phyloP scores from a whole-genome alignment of 768 basidiomycete species.

The Russula olivacea region DNA sequence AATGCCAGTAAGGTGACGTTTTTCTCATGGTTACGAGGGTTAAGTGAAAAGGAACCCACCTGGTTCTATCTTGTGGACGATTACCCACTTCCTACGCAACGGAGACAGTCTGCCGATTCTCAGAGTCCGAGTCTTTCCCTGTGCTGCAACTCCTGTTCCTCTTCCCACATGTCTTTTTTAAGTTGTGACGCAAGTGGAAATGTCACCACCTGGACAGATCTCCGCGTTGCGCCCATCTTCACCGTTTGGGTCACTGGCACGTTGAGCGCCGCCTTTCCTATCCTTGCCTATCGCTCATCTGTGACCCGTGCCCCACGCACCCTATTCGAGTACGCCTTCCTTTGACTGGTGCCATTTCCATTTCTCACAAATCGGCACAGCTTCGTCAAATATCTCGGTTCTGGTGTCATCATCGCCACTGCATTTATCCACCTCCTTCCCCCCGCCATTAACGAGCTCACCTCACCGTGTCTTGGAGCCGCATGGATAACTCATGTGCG shows the following conservation, averaged over 20 bases:
- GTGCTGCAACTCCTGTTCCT: neutral
- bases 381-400: conserved; percentile 22
- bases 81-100: no score
- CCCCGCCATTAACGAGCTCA: conserved; percentile 67
- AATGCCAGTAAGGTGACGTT: no score
- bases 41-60: no score
- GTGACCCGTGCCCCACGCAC: conserved; percentile 52
- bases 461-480: conserved; percentile 59
- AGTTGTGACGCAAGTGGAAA: conserved; percentile 50
- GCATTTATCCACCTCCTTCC: conserved; percentile 35
- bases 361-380: neutral
- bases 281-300: conserved; percentile 48
- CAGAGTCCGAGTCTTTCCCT: neutral
- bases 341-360: no score
- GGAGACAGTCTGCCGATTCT: no score
- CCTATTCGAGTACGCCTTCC: conserved; percentile 59
- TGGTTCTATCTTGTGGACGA: no score
- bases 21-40: no score
- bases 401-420: conserved; percentile 18
- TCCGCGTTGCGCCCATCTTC: conserved; percentile 71
- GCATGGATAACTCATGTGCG: conserved; percentile 74
- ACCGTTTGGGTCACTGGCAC: conserved; percentile 59
- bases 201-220: conserved; percentile 40
- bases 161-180: neutral
- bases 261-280: conserved; percentile 63